These are phyloP conservation scores for Linum tenue DNA, from an alignment of 345 rosid species.

Conservation along the genomic window DNA sequence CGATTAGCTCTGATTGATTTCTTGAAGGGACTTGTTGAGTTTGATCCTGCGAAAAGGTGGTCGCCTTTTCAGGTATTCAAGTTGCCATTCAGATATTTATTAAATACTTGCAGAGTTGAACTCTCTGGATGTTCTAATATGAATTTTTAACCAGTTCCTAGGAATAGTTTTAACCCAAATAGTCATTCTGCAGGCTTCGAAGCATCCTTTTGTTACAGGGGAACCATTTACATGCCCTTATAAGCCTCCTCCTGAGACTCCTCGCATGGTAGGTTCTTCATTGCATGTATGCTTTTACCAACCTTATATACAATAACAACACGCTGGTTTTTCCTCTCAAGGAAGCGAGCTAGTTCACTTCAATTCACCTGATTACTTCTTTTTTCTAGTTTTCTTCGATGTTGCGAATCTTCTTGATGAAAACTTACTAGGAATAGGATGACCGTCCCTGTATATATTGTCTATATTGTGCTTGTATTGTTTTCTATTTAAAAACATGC, in stretches of 20 bases:
- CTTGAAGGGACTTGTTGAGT: conserved; percentile 94
- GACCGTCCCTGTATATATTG: neutral
- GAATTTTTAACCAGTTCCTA: neutral
- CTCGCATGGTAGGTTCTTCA: conserved; percentile 60
- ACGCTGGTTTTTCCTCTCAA: neutral
- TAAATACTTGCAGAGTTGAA: conserved; percentile 4
- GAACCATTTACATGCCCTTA: conserved; percentile 94
- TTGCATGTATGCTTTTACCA: neutral
- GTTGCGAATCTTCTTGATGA: too few relatives aligned
- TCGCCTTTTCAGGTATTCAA: conserved; percentile 86
- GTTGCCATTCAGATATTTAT: conserved; percentile 13
- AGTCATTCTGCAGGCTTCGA: conserved; percentile 67
- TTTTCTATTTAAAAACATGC: neutral
- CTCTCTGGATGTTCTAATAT: conserved; percentile 4
- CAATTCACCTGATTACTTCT: too few relatives aligned
- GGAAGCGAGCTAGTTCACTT: neutral
- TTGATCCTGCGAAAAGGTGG: conserved; percentile 99
- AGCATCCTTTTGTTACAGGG: conserved; percentile 96
- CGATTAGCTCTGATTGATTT: conserved; percentile 94
- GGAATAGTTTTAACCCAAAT: conserved; percentile 5
- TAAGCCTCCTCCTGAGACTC: conserved; percentile 71
- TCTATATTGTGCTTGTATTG: neutral
- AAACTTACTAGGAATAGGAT: too few relatives aligned
- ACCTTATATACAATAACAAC: neutral
- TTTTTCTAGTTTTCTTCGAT: too few relatives aligned